These are phyloP conservation scores for Citrus inodora DNA, from an alignment of 345 rosid species.

Conservation along the genomic window DNA sequence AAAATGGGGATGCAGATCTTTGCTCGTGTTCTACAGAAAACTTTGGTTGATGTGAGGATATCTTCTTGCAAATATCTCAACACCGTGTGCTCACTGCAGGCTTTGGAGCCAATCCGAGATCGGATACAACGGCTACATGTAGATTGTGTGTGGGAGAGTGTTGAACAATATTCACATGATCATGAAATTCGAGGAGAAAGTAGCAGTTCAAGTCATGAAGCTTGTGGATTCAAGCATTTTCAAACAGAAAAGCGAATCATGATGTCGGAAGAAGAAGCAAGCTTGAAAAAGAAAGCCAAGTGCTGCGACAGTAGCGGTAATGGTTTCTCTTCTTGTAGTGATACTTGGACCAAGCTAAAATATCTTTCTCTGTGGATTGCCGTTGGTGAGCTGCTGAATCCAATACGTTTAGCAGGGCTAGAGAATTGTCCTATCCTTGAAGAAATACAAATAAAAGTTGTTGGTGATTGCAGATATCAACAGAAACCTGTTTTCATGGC, in stretches of 20 bases:
- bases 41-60: constrained; percentile 66
- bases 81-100: constrained; percentile 44
- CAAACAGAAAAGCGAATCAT: background rate
- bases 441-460: constrained; percentile 70
- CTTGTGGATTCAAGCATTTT: background rate
- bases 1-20: constrained; percentile 60
- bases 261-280: constrained; percentile 10
- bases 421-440: constrained; percentile 76
- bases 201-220: constrained; percentile 2
- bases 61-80: constrained; percentile 64
- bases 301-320: constrained; percentile 30
- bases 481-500: constrained; percentile 39
- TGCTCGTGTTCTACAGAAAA: constrained; percentile 42
- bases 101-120: constrained; percentile 62
- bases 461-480: constrained; percentile 72
- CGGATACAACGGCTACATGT: constrained; percentile 66
- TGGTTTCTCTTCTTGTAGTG: constrained; percentile 29
- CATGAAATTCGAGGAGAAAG: constrained; percentile 6
- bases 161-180: constrained; percentile 13
- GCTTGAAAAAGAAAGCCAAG: constrained; percentile 48
- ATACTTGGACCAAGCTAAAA: constrained; percentile 62
- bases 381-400: constrained; percentile 62
- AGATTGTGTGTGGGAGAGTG: constrained; percentile 74
- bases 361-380: constrained; percentile 76
- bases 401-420: constrained; percentile 53